phyloP scores from a whole-genome alignment of 2,329 filamentous ascomycete species.

The Podosphaera leucotricha region DNA sequence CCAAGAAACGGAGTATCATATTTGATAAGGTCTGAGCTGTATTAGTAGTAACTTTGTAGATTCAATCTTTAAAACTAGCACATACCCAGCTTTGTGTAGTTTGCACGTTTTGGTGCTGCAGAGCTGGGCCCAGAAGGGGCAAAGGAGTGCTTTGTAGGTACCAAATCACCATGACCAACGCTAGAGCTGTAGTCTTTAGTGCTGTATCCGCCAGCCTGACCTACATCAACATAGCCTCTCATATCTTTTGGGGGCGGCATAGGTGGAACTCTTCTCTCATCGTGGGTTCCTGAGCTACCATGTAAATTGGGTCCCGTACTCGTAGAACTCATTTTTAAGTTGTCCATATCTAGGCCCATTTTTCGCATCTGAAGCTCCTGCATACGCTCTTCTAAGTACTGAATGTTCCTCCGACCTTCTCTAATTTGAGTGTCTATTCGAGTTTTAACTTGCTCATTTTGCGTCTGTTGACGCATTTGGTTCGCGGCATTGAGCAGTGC shows the following conservation, averaged over 20 bases:
- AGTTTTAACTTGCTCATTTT: conserved; percentile 76
- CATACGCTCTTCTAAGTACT: conserved; percentile 87
- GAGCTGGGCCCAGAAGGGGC: conserved; percentile 46
- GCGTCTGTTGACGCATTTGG: conserved; percentile 85
- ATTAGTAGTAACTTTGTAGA: conserved; percentile 4
- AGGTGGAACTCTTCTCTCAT: conserved; percentile 25
- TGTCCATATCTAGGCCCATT: conserved; percentile 41
- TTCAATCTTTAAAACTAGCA: conserved; percentile 5
- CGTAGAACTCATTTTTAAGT: conserved; percentile 33
- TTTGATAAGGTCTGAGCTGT: conserved; percentile 71
- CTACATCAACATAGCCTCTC: conserved; percentile 21
- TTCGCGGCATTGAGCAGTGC: conserved; percentile 83
- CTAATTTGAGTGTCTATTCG: conserved; percentile 84
- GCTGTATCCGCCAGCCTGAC: conserved; percentile 40
- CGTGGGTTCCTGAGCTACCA: conserved; percentile 23
- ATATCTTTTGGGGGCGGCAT: conserved; percentile 54
- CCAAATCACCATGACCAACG: conserved; percentile 44
- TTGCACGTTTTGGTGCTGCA: conserved; percentile 53
- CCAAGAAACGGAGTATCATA: conserved; percentile 91
- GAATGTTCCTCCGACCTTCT: conserved; percentile 76
- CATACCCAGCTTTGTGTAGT: conserved; percentile 90
- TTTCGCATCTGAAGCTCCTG: conserved; percentile 67
- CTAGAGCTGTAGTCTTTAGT: conserved; percentile 29
- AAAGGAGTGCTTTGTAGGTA: conserved; percentile 63
- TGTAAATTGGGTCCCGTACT: conserved; percentile 18